Conservation (phyloP, 306 rosid species). For the Leucaena leucocephala region DNA sequence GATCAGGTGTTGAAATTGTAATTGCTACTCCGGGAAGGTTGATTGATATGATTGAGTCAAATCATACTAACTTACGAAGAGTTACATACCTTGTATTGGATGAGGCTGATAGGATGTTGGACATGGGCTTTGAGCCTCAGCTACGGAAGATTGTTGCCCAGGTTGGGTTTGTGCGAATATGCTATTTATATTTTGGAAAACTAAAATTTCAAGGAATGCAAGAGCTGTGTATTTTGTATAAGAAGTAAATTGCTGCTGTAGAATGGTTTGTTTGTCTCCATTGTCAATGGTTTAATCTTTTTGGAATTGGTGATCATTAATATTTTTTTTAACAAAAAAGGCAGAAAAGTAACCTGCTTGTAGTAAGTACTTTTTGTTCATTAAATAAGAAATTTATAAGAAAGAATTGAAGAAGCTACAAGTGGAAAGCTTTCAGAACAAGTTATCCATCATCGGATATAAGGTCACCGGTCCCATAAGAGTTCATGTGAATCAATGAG, state of each 20-base stretch:
- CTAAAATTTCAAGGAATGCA: neutral
- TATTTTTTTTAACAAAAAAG: neutral
- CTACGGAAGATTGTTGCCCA: slow-evolving; percentile 92
- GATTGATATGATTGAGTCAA: slow-evolving; percentile 98
- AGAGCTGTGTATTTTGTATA: neutral
- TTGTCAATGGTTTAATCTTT: neutral
- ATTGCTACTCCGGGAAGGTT: slow-evolving; percentile 99
- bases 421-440: neutral
- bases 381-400: neutral
- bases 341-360: neutral
- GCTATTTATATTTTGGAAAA: slow-evolving; percentile 26
- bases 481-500: slow-evolving; percentile 1
- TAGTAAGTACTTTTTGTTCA: neutral
- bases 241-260: neutral
- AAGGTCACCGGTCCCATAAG: neutral
- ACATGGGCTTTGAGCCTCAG: slow-evolving; percentile 99
- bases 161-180: slow-evolving; percentile 49
- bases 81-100: slow-evolving; percentile 95
- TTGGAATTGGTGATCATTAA: neutral
- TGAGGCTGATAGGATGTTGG: slow-evolving; percentile 98
- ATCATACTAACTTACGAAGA: slow-evolving; percentile 96
- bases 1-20: slow-evolving; percentile 90
- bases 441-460: neutral
- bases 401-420: neutral
- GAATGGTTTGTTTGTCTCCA: slow-evolving; percentile 2